Base-by-base conservation (phyloP, 2,329 filamentous ascomycete genomes). In the Paramyrothecium roridum region DNA sequence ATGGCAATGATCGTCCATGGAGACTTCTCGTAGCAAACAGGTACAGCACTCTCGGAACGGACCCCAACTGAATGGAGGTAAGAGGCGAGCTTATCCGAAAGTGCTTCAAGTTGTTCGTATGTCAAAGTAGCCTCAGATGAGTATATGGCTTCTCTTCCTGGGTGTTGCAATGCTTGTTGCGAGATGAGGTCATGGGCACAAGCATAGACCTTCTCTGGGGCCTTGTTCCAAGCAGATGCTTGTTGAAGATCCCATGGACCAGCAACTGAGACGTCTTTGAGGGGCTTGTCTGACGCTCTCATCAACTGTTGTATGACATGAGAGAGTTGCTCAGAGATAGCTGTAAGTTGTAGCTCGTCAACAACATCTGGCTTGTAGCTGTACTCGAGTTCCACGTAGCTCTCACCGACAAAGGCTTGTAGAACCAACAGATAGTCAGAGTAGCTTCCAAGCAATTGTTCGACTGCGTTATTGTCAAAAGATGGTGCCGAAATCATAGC, bases 1-100 rank as follows among this genome's bases (percentile, higher is more conserved):
- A 23, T 21, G 11, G 46, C 46, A 48, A 48, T 20, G 46, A 23
- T 8, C 12, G 46, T 22, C 22, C 22, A 21, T 8, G 20, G 16
- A 6, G 46, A 23, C 10, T 21, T 21, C 8, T 21, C 22, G 46
- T n/a, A 23, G 46, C 19, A 23, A 13, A 48, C 12, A 20, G 69
- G 68, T 7, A 73, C 62, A 3, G 68, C 53, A 0, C 26, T 57
- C 46, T 66, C 70, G 0, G 61, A 59, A 13, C 4, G 17, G 17
- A 48, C 20, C 16, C 30, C 49, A 19, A 40, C 19, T 4, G n/a
- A 30, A 4, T 52, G 54, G 0, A 67, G 65, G 1, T 71, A 63
- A 8, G 63, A 63, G 2, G 73, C 73, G 8, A 80, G 65, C 3
- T 67, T 58, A 19, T 69, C 70, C 0, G 78, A 77, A 8, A 34